Conservation (phyloP, 306 rosid genomes). For the Sicyos edulis region DNA sequence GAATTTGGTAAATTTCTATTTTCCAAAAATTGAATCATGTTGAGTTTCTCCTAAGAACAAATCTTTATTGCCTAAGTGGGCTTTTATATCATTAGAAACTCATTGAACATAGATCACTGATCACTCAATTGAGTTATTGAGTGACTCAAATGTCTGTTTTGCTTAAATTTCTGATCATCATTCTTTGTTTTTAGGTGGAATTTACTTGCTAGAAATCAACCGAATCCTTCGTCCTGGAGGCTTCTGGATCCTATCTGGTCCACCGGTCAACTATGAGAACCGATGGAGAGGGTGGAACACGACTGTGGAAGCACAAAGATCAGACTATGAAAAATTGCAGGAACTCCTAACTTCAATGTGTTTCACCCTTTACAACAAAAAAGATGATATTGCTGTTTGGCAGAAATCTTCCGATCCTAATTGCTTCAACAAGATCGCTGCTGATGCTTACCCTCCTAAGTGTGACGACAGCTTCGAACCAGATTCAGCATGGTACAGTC, state of each 20-base stretch:
- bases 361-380: conserved; percentile 78
- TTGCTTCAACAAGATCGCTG: conserved; percentile 61
- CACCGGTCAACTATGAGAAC: conserved; percentile 81
- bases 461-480: conserved; percentile 90
- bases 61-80: neutral
- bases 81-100: neutral
- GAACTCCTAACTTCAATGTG: conserved; percentile 71
- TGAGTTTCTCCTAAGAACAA: neutral
- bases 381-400: conserved; percentile 95
- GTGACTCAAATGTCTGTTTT: neutral
- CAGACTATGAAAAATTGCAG: conserved; percentile 75
- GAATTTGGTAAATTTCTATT: conserved; percentile 68
- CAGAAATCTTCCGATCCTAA: conserved; percentile 56
- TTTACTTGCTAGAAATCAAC: conserved; percentile 76
- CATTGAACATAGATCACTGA: neutral
- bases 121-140: neutral
- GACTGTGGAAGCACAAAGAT: conserved; percentile 70
- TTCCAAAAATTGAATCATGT: neutral
- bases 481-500: conserved; percentile 94
- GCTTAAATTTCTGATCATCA: neutral
- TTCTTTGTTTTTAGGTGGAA: conserved; percentile 57
- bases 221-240: conserved; percentile 98
- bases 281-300: conserved; percentile 99
- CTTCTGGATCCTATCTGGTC: conserved; percentile 92
- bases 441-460: conserved; percentile 67